A percentile compares a stretch with the other conserved stretches of the same genome.
These are phyloP conservation scores for Penicillium sp. DNA, from an alignment of 2,329 filamentous ascomycete species.

Conservation along the genomic window DNA sequence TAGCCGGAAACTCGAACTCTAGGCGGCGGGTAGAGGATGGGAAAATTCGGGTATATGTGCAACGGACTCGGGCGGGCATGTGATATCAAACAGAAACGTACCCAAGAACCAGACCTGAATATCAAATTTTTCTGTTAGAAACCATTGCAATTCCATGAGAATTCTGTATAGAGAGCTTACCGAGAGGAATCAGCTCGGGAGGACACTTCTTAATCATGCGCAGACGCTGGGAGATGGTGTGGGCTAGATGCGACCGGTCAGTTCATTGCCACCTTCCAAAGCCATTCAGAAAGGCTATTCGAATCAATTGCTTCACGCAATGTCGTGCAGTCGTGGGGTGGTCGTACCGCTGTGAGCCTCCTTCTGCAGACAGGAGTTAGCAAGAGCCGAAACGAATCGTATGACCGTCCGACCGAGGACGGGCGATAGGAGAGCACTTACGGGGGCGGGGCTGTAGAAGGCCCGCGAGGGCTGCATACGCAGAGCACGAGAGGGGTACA, in stretches of 20 bases:
- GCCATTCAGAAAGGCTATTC: neutral
- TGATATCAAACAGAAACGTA: conserved; percentile 54
- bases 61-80: conserved; percentile 15
- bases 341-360: conserved; percentile 64
- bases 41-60: conserved; percentile 17
- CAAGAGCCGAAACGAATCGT: conserved; percentile 27
- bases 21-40: conserved; percentile 20
- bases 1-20: conserved; percentile 1
- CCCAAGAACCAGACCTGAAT: conserved; percentile 77
- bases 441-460: conserved; percentile 65
- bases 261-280: conserved; percentile 16
- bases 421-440: conserved; percentile 49
- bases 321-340: conserved; percentile 5
- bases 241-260: conserved; percentile 61
- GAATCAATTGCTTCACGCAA: conserved; percentile 12
- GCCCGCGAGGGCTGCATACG: conserved; percentile 59
- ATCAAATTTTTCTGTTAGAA: conserved; percentile 31
- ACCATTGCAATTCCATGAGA: conserved; percentile 11
- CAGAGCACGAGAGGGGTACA: conserved; percentile 67
- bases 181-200: conserved; percentile 90
- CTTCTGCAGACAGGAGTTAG: conserved; percentile 57
- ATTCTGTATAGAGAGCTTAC: conserved; percentile 56
- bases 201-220: conserved; percentile 87
- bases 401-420: conserved; percentile 16
- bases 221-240: conserved; percentile 94